A percentile compares a stretch with the other conserved stretches of the same genome.
Evolutionary conservation across 2,329 filamentous ascomycete genomes (phyloP).

Genomic region (Fusarium pseudonygamai): DNA sequence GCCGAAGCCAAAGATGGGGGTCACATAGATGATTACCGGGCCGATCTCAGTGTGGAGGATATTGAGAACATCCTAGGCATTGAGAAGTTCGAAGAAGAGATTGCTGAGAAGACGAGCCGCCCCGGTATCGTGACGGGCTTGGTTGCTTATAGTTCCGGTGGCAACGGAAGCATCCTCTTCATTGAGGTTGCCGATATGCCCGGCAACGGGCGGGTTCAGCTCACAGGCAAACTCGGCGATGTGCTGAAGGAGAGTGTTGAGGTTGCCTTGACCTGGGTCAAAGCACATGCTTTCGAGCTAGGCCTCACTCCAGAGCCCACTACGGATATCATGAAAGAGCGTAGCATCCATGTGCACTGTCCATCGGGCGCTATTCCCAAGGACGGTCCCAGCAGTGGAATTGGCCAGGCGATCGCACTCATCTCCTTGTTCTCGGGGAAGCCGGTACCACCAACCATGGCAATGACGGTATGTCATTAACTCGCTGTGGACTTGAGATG

Average conservation of each 20-base stretch:
- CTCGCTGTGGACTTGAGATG: conserved; percentile 32
- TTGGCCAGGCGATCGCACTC: conserved; percentile 92
- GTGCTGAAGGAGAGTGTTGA: conserved; percentile 98
- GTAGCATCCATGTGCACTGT: conserved; percentile 95
- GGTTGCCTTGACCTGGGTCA: conserved; percentile 96
- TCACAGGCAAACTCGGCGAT: conserved; percentile 95
- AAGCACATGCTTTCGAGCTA: conserved; percentile 91
- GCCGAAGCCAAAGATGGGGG: conserved; percentile 86
- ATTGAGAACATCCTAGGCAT: conserved; percentile 92
- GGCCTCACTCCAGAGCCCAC: conserved; percentile 82
- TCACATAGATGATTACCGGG: conserved; percentile 74
- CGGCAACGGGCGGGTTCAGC: conserved; percentile 87
- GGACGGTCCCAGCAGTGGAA: conserved; percentile 85
- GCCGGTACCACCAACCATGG: conserved; percentile 87
- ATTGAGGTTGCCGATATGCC: conserved; percentile 99
- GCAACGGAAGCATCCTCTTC: conserved; percentile 95
- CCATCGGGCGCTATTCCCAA: conserved; percentile 95
- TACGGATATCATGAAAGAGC: conserved; percentile 95
- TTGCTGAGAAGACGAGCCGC: conserved; percentile 83
- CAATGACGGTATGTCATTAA: conserved; percentile 79
- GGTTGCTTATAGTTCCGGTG: conserved; percentile 91
- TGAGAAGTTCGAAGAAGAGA: conserved; percentile 94
- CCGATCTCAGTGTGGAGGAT: conserved; percentile 78
- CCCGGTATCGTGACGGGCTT: conserved; percentile 96
- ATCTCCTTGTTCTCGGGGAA: conserved; percentile 90